A percentile compares a stretch with the other conserved stretches of the same genome.
Conservation (phyloP, 2,329 filamentous ascomycete species). For the Aspergillus melleus region DNA sequence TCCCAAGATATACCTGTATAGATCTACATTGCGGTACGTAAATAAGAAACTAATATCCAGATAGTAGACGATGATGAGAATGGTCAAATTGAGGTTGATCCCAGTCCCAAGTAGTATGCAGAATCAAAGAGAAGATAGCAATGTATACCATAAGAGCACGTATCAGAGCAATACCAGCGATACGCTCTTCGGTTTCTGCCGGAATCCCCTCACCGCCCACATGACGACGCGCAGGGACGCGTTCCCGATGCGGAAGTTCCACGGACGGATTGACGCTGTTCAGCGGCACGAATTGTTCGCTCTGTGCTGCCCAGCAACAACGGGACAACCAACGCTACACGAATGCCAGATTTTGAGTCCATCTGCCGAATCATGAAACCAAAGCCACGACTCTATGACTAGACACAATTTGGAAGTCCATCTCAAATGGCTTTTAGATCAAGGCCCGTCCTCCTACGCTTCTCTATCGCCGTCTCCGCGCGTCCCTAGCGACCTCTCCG, state of each 20-base stretch:
- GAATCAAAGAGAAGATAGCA: no score
- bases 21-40: no score
- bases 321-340: background rate
- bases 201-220: constrained; percentile 14
- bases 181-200: no score
- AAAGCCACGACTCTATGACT: constrained; percentile 46
- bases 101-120: no score
- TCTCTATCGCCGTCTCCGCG: constrained; percentile 31
- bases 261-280: background rate
- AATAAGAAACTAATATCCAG: no score
- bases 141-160: no score
- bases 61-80: no score
- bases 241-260: constrained; percentile 3
- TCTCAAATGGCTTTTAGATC: constrained; percentile 49
- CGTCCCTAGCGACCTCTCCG: constrained; percentile 18
- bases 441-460: constrained; percentile 36
- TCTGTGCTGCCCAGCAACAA: constrained; percentile 5
- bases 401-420: constrained; percentile 48
- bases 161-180: no score
- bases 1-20: no score
- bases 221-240: constrained; percentile 27
- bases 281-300: background rate
- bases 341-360: constrained; percentile 7
- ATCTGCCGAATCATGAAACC: constrained; percentile 26
- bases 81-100: no score